Percentiles rank a stretch among this genome's conserved stretches.
phyloP scores from a whole-genome alignment of 208 protist species.

The Crithidia mellificae region DNA sequence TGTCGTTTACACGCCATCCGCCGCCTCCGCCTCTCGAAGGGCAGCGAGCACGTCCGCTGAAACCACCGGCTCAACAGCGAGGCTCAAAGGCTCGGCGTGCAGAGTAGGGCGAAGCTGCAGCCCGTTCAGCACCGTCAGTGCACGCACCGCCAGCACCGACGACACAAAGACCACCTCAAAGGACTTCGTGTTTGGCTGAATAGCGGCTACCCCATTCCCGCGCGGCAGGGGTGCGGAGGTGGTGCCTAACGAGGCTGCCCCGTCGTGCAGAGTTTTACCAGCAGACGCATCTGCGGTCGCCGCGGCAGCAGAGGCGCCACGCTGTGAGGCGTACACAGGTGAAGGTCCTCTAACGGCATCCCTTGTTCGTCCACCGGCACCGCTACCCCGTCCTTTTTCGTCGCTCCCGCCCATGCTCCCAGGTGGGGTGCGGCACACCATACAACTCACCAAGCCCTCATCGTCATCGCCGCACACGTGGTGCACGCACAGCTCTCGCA shows the following conservation, averaged over 20 bases:
- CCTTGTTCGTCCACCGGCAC: too few relatives aligned
- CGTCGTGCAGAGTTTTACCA: too few relatives aligned
- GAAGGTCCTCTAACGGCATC: background rate
- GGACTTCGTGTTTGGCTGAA: conserved; percentile 31
- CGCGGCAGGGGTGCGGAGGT: conserved; percentile 11
- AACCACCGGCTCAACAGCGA: conserved; percentile 68
- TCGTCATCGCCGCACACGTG: conserved; percentile 32
- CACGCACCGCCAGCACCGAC: conserved; percentile 48
- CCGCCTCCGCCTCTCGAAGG: conserved; percentile 34
- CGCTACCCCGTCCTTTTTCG: too few relatives aligned
- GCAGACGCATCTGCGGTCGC: too few relatives aligned
- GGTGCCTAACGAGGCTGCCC: too few relatives aligned
- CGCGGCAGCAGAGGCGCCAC: too few relatives aligned
- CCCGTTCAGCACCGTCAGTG: conserved; percentile 51
- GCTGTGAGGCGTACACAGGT: conserved; percentile 4
- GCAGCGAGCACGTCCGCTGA: conserved; percentile 64
- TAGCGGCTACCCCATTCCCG: conserved; percentile 18
- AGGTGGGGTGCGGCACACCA: conserved; percentile 38
- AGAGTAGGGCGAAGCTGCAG: conserved; percentile 22
- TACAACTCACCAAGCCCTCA: conserved; percentile 54
- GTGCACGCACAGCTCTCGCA: conserved; percentile 57
- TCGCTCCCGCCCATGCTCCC: too few relatives aligned
- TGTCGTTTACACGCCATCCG: background rate
- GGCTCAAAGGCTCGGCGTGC: conserved; percentile 6
- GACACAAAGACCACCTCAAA: conserved; percentile 74